phyloP scores from a whole-genome alignment of 2,329 filamentous ascomycete species.

The Metarhizium anisopliae region DNA sequence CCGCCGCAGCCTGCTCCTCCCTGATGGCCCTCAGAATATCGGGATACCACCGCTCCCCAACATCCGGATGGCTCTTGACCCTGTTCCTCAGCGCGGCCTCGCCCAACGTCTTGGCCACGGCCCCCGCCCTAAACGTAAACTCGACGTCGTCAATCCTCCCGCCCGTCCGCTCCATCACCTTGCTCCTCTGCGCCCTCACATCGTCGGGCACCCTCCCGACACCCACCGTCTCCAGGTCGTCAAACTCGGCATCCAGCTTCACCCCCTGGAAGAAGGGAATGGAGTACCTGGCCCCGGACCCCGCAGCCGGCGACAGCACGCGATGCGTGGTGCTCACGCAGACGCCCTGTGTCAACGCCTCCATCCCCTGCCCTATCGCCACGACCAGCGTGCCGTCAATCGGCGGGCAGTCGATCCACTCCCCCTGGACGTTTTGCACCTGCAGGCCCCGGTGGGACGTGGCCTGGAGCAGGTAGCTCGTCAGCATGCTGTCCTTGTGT shows the following conservation, averaged over 20 bases:
- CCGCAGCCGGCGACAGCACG: constrained; percentile 64
- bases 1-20: constrained; percentile 43
- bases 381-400: constrained; percentile 72
- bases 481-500: constrained; percentile 80
- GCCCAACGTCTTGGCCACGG: constrained; percentile 58
- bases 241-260: constrained; percentile 68
- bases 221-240: constrained; percentile 58
- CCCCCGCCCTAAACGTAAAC: constrained; percentile 71
- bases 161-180: constrained; percentile 46
- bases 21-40: constrained; percentile 50
- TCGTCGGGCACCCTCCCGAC: constrained; percentile 50
- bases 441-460: constrained; percentile 68
- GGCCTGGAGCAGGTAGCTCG: constrained; percentile 73
- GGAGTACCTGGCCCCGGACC: constrained; percentile 63
- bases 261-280: constrained; percentile 89
- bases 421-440: constrained; percentile 68
- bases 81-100: constrained; percentile 80
- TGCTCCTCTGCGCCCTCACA: constrained; percentile 52
- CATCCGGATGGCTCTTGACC: constrained; percentile 80
- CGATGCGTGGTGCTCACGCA: constrained; percentile 77
- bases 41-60: constrained; percentile 73
- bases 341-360: constrained; percentile 75
- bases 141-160: constrained; percentile 67
- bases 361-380: constrained; percentile 78
- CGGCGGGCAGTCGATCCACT: constrained; percentile 78